These are phyloP conservation scores for Halenospora varia DNA, from an alignment of 495 filamentous ascomycete species.

Conservation along the genomic window DNA sequence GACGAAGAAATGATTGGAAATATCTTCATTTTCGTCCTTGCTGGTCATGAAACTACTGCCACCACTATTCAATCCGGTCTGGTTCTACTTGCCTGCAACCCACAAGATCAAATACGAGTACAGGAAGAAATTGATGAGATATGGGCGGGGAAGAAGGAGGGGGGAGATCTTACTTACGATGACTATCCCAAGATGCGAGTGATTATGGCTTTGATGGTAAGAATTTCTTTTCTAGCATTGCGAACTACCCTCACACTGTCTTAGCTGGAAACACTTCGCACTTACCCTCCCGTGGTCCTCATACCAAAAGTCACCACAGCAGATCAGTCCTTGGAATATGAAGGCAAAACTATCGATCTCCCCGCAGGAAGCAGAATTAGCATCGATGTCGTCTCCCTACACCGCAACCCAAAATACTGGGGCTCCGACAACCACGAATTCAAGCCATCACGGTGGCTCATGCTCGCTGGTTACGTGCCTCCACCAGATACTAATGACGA, in stretches of 20 bases:
- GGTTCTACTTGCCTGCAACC: slow-evolving; percentile 52
- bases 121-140: slow-evolving; percentile 54
- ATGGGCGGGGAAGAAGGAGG: slow-evolving; percentile 22
- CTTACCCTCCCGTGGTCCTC: slow-evolving; percentile 52
- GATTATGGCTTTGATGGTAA: slow-evolving; percentile 34
- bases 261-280: slow-evolving; percentile 60
- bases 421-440: slow-evolving; percentile 39
- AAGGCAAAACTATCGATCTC: slow-evolving; percentile 43
- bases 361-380: slow-evolving; percentile 41
- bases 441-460: slow-evolving; percentile 52
- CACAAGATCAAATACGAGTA: slow-evolving; percentile 49
- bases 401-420: slow-evolving; percentile 54
- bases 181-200: slow-evolving; percentile 23
- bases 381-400: slow-evolving; percentile 39
- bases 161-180: slow-evolving; percentile 34
- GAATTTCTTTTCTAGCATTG: slow-evolving; percentile 5
- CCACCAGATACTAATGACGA: background rate
- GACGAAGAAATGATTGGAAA: slow-evolving; percentile 60
- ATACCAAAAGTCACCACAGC: slow-evolving; percentile 62
- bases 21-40: slow-evolving; percentile 65
- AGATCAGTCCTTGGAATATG: slow-evolving; percentile 38
- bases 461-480: background rate
- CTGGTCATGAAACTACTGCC: slow-evolving; percentile 68
- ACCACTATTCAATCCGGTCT: slow-evolving; percentile 57
- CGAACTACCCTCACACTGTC: slow-evolving; percentile 25